Evolutionary conservation across 2,329 filamentous ascomycete genomes (phyloP).

Genomic region (Penicillium corylophilum): DNA sequence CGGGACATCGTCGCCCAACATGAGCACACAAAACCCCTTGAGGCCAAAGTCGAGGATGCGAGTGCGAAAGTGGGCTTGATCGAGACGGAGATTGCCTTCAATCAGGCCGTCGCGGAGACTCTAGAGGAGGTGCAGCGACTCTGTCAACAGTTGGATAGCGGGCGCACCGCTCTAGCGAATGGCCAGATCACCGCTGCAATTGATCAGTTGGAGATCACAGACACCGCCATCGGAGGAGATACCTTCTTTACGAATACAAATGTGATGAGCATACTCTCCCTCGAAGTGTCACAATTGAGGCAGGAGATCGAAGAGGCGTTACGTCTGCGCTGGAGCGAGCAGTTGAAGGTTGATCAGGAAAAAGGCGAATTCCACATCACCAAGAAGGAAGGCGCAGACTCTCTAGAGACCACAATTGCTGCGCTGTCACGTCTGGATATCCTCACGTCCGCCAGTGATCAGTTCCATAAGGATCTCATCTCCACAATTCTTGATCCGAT

Average conservation of each 20-base stretch:
- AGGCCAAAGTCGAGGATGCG: constrained; percentile 64
- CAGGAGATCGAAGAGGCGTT: constrained; percentile 66
- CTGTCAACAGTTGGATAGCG: constrained; percentile 49
- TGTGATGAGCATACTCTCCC: constrained; percentile 57
- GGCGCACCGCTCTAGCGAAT: constrained; percentile 46
- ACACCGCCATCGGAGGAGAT: constrained; percentile 28
- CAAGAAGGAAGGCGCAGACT: constrained; percentile 43
- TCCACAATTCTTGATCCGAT: constrained; percentile 34
- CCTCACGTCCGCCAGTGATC: constrained; percentile 29
- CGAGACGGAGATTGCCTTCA: constrained; percentile 60
- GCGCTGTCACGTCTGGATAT: constrained; percentile 34
- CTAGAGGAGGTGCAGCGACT: constrained; percentile 54
- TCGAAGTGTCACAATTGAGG: constrained; percentile 65
- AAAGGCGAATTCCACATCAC: constrained; percentile 58
- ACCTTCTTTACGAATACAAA: constrained; percentile 36
- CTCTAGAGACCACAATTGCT: constrained; percentile 32
- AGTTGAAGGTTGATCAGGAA: constrained; percentile 63
- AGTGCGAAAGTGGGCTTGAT: constrained; percentile 56
- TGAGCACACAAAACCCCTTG: constrained; percentile 64
- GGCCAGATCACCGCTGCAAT: constrained; percentile 50
- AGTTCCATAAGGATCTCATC: constrained; percentile 35
- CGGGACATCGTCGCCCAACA: constrained; percentile 77
- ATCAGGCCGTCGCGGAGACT: constrained; percentile 51
- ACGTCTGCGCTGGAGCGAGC: constrained; percentile 66
- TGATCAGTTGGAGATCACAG: constrained; percentile 48